These are phyloP conservation scores for Blastobotrys parvus DNA, from an alignment of 805 yeast genomes.

Conservation along the genomic window DNA sequence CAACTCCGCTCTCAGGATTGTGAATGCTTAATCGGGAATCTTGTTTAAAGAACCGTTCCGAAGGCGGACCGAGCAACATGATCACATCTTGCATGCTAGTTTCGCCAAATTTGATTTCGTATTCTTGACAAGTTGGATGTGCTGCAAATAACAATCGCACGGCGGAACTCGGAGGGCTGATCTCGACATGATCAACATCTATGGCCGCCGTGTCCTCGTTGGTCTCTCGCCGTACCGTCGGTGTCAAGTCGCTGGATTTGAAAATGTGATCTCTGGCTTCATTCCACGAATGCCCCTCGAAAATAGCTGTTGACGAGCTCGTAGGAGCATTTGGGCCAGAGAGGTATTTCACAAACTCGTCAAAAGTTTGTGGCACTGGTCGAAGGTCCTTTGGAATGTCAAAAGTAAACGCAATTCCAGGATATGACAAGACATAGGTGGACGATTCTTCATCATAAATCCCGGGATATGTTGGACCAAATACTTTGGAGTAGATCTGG, in stretches of 20 bases:
- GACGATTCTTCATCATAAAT: constrained; percentile 22
- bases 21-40: constrained; percentile 39
- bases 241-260: constrained; percentile 4
- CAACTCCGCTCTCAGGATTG: constrained; percentile 21
- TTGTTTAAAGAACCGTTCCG: constrained; percentile 40
- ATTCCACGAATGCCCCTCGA: constrained; percentile 19
- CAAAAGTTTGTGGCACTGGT: background rate
- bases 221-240: background rate
- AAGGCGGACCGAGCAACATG: constrained; percentile 47
- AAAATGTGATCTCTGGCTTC: constrained; percentile 13
- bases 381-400: constrained; percentile 16
- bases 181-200: constrained; percentile 7
- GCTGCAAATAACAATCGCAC: constrained; percentile 5
- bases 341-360: constrained; percentile 27
- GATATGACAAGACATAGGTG: constrained; percentile 42
- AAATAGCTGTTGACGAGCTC: constrained; percentile 19
- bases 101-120: constrained; percentile 25
- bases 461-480: constrained; percentile 62
- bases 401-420: constrained; percentile 50
- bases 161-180: constrained; percentile 1
- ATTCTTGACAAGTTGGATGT: constrained; percentile 6
- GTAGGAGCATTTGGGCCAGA: constrained; percentile 12
- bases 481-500: constrained; percentile 43
- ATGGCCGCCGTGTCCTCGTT: constrained; percentile 1
- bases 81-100: constrained; percentile 46